Percentiles rank a stretch among this genome's conserved stretches.
phyloP scores from a whole-genome alignment of 78 protist species.

The Creolimax fragrantissima region DNA sequence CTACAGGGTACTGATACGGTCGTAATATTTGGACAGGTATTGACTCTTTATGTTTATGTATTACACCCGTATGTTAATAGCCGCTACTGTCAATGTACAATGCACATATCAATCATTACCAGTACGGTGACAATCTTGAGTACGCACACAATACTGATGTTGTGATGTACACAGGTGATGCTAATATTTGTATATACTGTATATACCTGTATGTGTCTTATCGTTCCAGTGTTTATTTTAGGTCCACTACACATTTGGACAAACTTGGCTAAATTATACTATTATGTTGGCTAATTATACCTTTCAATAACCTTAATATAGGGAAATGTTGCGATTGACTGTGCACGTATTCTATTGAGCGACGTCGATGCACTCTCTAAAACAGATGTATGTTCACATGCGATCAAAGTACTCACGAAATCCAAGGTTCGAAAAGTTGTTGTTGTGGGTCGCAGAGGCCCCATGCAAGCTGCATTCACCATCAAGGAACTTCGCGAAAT shows the following conservation, averaged over 20 bases:
- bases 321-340: conserved; percentile 77
- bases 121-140: not conserved
- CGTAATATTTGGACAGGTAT: not conserved
- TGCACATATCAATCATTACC: not conserved
- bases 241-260: too few species aligned
- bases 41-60: not conserved
- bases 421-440: not conserved
- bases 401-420: not conserved
- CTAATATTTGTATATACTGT: too few species aligned
- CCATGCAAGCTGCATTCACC: conserved; percentile 42
- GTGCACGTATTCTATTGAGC: conserved; percentile 46
- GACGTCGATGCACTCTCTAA: not conserved
- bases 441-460: conserved; percentile 60
- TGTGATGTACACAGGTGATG: too few species aligned
- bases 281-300: too few species aligned
- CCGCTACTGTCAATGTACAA: not conserved
- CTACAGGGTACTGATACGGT: not conserved
- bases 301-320: too few species aligned
- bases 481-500: conserved; percentile 52
- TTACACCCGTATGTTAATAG: not conserved
- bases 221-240: too few species aligned
- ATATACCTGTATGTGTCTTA: too few species aligned
- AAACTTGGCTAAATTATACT: too few species aligned
- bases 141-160: not conserved
- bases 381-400: conserved; percentile 29